Base-by-base conservation (phyloP, 78 protist species). In the Cavenderia fasciculata region DNA sequence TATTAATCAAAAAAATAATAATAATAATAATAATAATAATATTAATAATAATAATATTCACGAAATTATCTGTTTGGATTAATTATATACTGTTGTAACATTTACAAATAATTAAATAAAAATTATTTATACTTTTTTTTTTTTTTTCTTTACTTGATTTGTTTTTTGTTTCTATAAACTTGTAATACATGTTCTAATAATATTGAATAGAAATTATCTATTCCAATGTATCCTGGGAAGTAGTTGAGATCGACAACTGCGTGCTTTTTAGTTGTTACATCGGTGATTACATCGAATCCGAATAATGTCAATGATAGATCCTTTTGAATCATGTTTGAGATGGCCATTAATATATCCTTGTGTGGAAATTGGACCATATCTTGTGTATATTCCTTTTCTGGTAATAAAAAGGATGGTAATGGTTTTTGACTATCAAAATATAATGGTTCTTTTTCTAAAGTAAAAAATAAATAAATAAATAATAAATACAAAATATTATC, bases 351-450 rank as follows among this genome's bases (percentile, higher is more conserved):
- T 18, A 51, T 54, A 14, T 75, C 84, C 34, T 27, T 44, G 34
- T 34, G 56, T 74, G 93, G 93, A n/a, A 61, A 27, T 51, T 86
- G 72, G 10, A 69, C 61, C 33, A 36, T 27, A 3, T n/a, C 27
- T 43, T 63, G 71, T 29, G 33, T 47, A 63, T 63, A 63, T 33
- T 59, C 49, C 31, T 51, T 59, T 12, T 57, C 61, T 69, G 54
- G 19, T 38, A 70, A 71, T 69, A 68, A 51, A 12, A 47, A 25
- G 8, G 56, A 23, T 74, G 93, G 87, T n/a, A 87, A 74, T 57
- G 93, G 93, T 41, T 87, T 57, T 70, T 87, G 93, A 56, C 87
- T 76, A 51, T 87, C 93, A 43, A 87, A 87, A 14, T 21, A 33
- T 21, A 87, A 56, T 29, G 74, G 27, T 65, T 86, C 92, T 27